phyloP scores from a whole-genome alignment of 2,329 filamentous ascomycete species.

The Stachybotrys echinatus region DNA sequence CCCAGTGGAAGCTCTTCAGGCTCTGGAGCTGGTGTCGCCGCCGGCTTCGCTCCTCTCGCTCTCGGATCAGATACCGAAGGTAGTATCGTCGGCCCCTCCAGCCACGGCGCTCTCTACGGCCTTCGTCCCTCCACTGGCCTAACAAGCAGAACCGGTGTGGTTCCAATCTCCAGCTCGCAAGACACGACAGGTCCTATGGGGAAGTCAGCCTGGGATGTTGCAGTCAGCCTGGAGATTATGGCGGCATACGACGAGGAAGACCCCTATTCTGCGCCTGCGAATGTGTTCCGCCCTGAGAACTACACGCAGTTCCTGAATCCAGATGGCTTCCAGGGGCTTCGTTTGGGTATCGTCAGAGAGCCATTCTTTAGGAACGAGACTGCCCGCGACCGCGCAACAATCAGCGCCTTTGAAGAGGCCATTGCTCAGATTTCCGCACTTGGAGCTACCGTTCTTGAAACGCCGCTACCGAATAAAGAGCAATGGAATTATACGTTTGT shows the following conservation, averaged over 20 bases:
- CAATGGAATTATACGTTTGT: conserved; percentile 3
- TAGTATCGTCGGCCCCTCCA: background rate
- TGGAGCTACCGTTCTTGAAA: too few relatives aligned
- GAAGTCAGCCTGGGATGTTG: conserved; percentile 3
- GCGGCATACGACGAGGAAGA: conserved; percentile 1
- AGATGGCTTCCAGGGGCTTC: conserved; percentile 1
- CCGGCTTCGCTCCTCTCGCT: conserved; percentile 1
- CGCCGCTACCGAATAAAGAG: background rate
- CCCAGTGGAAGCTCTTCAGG: conserved; percentile 1
- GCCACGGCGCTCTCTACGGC: background rate
- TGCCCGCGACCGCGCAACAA: background rate
- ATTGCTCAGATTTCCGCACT: too few relatives aligned
- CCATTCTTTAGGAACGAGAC: conserved; percentile 1
- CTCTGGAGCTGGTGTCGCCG: background rate
- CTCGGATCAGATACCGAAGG: conserved; percentile 1
- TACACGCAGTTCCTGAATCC: conserved; percentile 1
- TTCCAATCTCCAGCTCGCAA: conserved; percentile 1
- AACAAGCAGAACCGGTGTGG: conserved; percentile 2
- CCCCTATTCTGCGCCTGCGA: background rate
- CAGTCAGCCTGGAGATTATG: conserved; percentile 1
- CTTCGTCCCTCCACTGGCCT: conserved; percentile 1
- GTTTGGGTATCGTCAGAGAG: background rate
- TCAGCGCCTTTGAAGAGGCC: too few relatives aligned
- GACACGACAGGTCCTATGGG: conserved; percentile 1
- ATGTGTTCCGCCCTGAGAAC: background rate